Evolutionary conservation across 2,329 filamentous ascomycete genomes (phyloP).

Genomic region (Exophiala calicioides): DNA sequence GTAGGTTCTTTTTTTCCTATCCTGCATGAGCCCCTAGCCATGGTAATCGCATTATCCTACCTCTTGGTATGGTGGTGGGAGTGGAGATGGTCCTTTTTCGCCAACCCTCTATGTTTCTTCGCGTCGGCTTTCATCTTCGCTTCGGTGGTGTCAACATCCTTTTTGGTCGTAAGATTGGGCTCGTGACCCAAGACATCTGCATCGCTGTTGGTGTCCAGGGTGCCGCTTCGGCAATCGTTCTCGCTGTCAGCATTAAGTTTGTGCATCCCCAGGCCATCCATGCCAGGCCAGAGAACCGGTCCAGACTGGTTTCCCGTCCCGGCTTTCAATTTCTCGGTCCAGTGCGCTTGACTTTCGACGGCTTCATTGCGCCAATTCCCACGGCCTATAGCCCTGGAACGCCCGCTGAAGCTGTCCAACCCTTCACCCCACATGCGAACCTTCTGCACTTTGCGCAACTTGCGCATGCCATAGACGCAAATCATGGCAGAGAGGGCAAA

Average conservation of each 20-base stretch:
- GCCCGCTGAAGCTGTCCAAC: conserved; percentile 35
- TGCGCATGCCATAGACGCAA: conserved; percentile 79
- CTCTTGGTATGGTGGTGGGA: too few species aligned
- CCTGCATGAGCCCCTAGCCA: too few species aligned
- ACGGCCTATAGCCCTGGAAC: conserved; percentile 28
- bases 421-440: conserved; percentile 79
- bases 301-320: conserved; percentile 16
- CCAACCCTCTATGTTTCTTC: conserved; percentile 13
- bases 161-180: conserved; percentile 13
- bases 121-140: conserved; percentile 23
- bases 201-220: conserved; percentile 1
- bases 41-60: too few species aligned
- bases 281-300: conserved; percentile 33
- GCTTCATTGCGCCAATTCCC: conserved; percentile 47
- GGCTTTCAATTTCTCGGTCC: conserved; percentile 40
- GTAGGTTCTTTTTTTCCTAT: too few species aligned
- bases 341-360: conserved; percentile 41
- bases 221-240: background rate
- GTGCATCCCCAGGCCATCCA: conserved; percentile 33
- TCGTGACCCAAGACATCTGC: background rate
- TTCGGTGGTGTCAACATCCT: conserved; percentile 21
- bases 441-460: conserved; percentile 81
- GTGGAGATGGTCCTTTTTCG: conserved; percentile 14
- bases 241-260: conserved; percentile 17
- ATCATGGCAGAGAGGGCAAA: conserved; percentile 73